Base-by-base conservation (phyloP, 805 yeast species). In the Scheffersomyces lignosus region DNA sequence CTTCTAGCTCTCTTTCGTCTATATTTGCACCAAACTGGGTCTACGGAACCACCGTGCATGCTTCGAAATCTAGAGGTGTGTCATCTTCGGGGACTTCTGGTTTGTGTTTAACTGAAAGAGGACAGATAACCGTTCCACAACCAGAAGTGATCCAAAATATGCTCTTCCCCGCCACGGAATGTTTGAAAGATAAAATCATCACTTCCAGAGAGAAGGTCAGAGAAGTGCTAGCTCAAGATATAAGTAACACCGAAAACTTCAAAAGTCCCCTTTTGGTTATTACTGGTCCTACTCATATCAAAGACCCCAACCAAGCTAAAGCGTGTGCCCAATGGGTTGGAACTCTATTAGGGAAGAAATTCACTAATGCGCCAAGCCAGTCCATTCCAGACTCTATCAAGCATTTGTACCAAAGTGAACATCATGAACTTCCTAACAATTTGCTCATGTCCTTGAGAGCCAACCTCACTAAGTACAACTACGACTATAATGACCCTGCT, bases 301-400 rank as follows among this genome's bases (percentile, higher is more conserved):
- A 41, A 3, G 52, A 54, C 27, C 54, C 64, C 0, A 30, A 39
- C 5, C 73, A 70, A 48, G 55, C 66, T 4, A 58, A 52, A 22
- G 56, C 53, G 10, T 72, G 77, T 47, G 66, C 76, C 3, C 56
- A 63, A 37, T 71, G 75, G 75, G 47, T 72, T 55, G 53, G 56
- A 4, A 23, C 47, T 5, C 35, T 47, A 18, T 32, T 39, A 26
- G 55, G 54, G 3, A 48, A 49, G 23, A 18, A 40, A 13, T 37
- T 48, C 27, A 16, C 27, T 18, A 35, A 36, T 31, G n/a, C 40
- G 37, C 34, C 36, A 18, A 24, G 37, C 29, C 10, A 27, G 15
- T 7, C 24, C 10, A 14, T 43, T 5, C 34, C 41, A 20, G 22
- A 17, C 30, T 10, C 24, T 7, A 18, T 33, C n/a, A 33, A 33